Evolutionary conservation across 805 yeast genomes (phyloP).

Genomic region (Lipomyces lipofer): DNA sequence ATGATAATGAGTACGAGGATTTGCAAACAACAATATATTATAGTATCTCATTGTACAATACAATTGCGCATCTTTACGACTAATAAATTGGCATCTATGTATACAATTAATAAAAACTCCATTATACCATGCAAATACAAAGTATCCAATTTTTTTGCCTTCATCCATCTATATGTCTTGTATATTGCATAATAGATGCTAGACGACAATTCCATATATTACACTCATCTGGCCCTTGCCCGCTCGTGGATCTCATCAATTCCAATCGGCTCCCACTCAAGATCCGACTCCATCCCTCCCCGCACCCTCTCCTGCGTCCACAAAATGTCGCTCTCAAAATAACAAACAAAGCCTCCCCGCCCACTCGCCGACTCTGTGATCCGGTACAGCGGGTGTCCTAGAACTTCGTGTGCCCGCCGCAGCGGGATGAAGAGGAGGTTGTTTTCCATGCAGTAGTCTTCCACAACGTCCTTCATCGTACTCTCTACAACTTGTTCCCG

Average conservation of each 20-base stretch:
- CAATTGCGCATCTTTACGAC: too few species aligned
- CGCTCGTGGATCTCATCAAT: slow-evolving; percentile 25
- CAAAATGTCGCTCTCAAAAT: slow-evolving; percentile 65
- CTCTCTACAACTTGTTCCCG: slow-evolving; percentile 44
- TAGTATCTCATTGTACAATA: too few species aligned
- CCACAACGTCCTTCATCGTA: slow-evolving; percentile 66
- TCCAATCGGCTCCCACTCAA: slow-evolving; percentile 47
- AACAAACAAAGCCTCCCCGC: slow-evolving; percentile 44
- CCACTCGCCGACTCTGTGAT: slow-evolving; percentile 43
- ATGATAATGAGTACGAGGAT: too few species aligned
- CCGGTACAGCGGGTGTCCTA: slow-evolving; percentile 50
- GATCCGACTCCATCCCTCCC: slow-evolving; percentile 27
- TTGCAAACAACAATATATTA: too few species aligned
- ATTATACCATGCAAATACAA: too few species aligned
- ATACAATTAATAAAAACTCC: too few species aligned
- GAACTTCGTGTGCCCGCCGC: slow-evolving; percentile 39
- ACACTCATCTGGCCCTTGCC: slow-evolving; percentile 7
- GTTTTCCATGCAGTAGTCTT: slow-evolving; percentile 55
- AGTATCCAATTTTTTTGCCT: too few species aligned
- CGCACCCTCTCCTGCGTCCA: slow-evolving; percentile 49
- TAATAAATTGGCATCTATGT: too few species aligned
- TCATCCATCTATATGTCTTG: too few species aligned
- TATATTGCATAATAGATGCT: not conserved
- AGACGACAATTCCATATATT: not conserved
- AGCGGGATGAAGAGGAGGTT: slow-evolving; percentile 48